Percentiles rank a stretch among this genome's conserved stretches.
phyloP scores from a whole-genome alignment of 1,284 basidiomycete species.

The Lentinus polychrous region DNA sequence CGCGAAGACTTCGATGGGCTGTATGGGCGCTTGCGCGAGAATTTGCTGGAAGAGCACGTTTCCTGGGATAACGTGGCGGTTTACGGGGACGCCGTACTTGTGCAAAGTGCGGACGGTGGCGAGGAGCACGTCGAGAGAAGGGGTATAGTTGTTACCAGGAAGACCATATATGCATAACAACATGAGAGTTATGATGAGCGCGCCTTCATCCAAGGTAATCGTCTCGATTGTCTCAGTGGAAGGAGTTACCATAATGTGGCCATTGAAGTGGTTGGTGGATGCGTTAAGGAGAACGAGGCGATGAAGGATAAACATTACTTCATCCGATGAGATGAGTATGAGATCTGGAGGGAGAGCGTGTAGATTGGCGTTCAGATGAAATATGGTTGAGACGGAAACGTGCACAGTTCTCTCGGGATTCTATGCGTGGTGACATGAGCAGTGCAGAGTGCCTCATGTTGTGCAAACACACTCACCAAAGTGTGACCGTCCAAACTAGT shows the following conservation, averaged over 20 bases:
- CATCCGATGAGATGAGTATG: conserved; percentile 55
- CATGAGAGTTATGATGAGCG: conserved; percentile 23
- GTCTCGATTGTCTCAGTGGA: conserved; percentile 9
- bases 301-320: conserved; percentile 48
- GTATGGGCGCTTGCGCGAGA: conserved; percentile 19
- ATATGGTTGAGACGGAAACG: too few species aligned
- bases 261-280: conserved; percentile 18
- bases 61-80: conserved; percentile 20
- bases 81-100: conserved; percentile 18
- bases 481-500: too few species aligned
- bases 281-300: conserved; percentile 17
- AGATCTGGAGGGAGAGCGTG: conserved; percentile 38
- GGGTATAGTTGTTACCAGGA: conserved; percentile 17
- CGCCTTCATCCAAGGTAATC: conserved; percentile 17
- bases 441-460: too few species aligned
- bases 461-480: too few species aligned
- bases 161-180: conserved; percentile 23
- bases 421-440: too few species aligned
- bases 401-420: too few species aligned
- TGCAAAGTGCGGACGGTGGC: conserved; percentile 15
- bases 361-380: too few species aligned
- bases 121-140: conserved; percentile 14
- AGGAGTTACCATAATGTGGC: not conserved
- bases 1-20: conserved; percentile 23
- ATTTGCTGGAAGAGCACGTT: conserved; percentile 15